Conservation (phyloP, 768 basidiomycete species). For the Macrolepiota dolichaula region DNA sequence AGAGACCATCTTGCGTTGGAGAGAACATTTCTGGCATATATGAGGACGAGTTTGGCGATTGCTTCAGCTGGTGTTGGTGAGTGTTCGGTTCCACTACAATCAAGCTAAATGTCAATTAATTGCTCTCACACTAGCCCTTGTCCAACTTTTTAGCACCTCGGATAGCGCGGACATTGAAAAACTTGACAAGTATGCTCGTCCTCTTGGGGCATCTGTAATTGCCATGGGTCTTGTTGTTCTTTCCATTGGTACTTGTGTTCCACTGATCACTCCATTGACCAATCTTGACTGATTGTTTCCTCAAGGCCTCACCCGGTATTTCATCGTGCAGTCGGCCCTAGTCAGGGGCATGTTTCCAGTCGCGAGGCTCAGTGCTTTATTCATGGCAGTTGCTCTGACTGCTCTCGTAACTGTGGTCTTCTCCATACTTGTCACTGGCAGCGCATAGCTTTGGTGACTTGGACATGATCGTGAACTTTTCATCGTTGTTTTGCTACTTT, state of each 20-base stretch:
- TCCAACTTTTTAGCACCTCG: conserved; percentile 35
- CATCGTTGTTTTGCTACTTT: neutral
- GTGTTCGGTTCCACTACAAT: conserved; percentile 17
- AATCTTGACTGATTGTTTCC: conserved; percentile 1
- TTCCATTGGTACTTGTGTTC: conserved; percentile 42
- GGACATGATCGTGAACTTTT: neutral
- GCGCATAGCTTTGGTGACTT: conserved; percentile 10
- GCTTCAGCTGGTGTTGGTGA: conserved; percentile 58
- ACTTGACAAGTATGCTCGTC: conserved; percentile 36
- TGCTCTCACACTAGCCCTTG: conserved; percentile 35
- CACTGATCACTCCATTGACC: neutral
- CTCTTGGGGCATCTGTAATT: conserved; percentile 50
- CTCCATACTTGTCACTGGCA: conserved; percentile 34
- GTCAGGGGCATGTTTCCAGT: conserved; percentile 49
- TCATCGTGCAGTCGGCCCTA: conserved; percentile 47
- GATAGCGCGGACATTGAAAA: conserved; percentile 14
- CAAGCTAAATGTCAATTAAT: neutral
- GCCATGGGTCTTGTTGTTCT: conserved; percentile 45
- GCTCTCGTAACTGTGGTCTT: conserved; percentile 41
- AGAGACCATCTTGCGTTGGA: conserved; percentile 65
- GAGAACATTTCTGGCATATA: conserved; percentile 60
- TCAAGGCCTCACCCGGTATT: conserved; percentile 51
- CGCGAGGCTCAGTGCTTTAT: conserved; percentile 40
- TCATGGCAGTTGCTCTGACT: conserved; percentile 37
- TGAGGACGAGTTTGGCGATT: conserved; percentile 60